phyloP scores from a whole-genome alignment of 1,284 basidiomycete species.

The Calocybe gambosa region DNA sequence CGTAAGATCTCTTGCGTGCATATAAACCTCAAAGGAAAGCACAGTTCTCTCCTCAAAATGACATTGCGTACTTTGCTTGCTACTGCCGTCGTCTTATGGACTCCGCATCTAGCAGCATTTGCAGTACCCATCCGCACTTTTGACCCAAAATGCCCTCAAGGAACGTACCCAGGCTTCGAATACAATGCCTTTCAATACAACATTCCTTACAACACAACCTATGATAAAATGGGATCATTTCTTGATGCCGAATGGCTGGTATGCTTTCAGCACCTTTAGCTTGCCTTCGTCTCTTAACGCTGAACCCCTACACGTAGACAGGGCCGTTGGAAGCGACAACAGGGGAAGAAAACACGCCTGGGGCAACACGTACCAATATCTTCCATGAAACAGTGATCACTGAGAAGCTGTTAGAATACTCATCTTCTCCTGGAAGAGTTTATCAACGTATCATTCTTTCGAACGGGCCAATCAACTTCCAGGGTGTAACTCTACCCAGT shows the following conservation, averaged over 20 bases:
- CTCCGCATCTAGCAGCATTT: no score
- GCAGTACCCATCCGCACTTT: not conserved
- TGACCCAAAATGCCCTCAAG: not conserved
- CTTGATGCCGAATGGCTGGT: constrained; percentile 10
- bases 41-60: no score
- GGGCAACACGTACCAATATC: constrained; percentile 9
- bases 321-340: constrained; percentile 13
- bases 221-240: not conserved
- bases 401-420: constrained; percentile 11
- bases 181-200: not conserved
- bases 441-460: constrained; percentile 2
- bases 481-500: not conserved
- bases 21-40: no score
- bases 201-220: not conserved
- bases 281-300: not conserved
- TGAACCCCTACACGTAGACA: constrained; percentile 2
- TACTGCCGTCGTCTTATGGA: no score
- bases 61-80: no score
- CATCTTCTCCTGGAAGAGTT: constrained; percentile 6
- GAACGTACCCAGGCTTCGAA: not conserved
- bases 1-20: no score
- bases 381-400: constrained; percentile 2
- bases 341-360: constrained; percentile 7
- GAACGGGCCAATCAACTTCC: constrained; percentile 2
- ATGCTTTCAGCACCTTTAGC: not conserved